A percentile compares a stretch with the other conserved stretches of the same genome.
These are phyloP conservation scores for Phytophthora brassicae DNA, from an alignment of 352 stramenopile genomes.

Conservation along the genomic window DNA sequence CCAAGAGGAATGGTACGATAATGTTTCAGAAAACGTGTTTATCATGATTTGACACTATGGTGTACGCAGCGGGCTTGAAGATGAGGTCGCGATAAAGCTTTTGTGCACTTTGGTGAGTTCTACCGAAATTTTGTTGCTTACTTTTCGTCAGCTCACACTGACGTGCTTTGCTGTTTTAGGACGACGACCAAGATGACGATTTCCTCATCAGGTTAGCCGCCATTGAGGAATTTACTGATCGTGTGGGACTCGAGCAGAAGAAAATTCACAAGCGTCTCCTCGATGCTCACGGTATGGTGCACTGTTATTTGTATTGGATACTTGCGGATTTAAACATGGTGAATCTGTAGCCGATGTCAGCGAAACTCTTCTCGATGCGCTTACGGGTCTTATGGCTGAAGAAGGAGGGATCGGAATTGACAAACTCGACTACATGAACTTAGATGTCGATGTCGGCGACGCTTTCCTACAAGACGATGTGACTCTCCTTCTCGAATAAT, in stretches of 20 bases:
- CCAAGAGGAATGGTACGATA: no score
- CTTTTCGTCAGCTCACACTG: not conserved
- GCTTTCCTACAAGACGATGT: constrained; percentile 23
- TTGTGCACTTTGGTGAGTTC: constrained; percentile 26
- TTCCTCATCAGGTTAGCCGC: constrained; percentile 22
- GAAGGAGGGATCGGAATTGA: constrained; percentile 45
- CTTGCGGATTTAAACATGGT: constrained; percentile 12
- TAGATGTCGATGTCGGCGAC: constrained; percentile 28
- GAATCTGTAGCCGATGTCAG: constrained; percentile 37
- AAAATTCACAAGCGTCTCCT: constrained; percentile 33
- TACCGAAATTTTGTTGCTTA: not conserved
- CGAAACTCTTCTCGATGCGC: constrained; percentile 42
- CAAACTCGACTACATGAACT: constrained; percentile 36
- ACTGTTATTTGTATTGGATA: no score
- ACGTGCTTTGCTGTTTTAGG: constrained; percentile 16
- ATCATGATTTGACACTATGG: no score
- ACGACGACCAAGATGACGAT: constrained; percentile 35
- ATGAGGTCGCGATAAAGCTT: constrained; percentile 23
- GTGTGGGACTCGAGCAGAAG: constrained; percentile 27
- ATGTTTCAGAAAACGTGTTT: no score
- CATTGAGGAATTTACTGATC: constrained; percentile 31
- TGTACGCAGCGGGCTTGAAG: constrained; percentile 17
- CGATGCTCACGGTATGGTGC: constrained; percentile 33
- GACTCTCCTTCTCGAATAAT: constrained; percentile 20
- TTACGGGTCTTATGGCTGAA: constrained; percentile 46